Percentiles rank a stretch among this genome's conserved stretches.
Conservation (phyloP, 1,284 basidiomycete species). For the Sanghuangporus baumii region DNA sequence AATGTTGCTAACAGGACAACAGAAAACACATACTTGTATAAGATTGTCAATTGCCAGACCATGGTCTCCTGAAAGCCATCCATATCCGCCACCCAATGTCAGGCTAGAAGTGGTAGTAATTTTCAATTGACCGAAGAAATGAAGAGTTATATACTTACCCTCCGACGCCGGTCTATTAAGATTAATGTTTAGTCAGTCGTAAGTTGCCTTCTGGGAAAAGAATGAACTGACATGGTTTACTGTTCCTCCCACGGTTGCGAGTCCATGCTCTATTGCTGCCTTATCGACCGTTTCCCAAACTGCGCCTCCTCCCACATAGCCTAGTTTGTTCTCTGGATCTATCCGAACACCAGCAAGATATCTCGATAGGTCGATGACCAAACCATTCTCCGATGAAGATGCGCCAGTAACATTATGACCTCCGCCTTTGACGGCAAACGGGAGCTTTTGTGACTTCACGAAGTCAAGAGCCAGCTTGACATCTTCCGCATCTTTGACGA, state of each 20-base stretch:
- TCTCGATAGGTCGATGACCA: constrained; percentile 51
- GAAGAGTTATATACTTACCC: constrained; percentile 31
- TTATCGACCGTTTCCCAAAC: constrained; percentile 47
- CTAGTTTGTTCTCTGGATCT: constrained; percentile 37
- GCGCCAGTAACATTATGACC: constrained; percentile 47
- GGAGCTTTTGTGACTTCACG: constrained; percentile 32
- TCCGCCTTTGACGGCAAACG: constrained; percentile 40
- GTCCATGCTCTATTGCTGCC: constrained; percentile 39
- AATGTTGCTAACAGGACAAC: background rate
- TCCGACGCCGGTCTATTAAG: constrained; percentile 45
- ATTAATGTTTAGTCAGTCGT: background rate
- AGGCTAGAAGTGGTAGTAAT: constrained; percentile 30
- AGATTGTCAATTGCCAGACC: constrained; percentile 54
- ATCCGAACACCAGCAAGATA: constrained; percentile 38
- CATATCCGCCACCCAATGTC: constrained; percentile 54
- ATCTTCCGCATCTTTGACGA: constrained; percentile 24
- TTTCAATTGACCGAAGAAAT: background rate
- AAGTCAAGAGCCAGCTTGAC: constrained; percentile 33
- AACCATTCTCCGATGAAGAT: constrained; percentile 43
- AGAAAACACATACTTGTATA: constrained; percentile 30
- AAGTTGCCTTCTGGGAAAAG: constrained; percentile 8
- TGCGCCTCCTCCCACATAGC: constrained; percentile 48
- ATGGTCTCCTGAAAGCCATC: constrained; percentile 44
- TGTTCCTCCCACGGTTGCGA: constrained; percentile 48
- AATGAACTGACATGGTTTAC: constrained; percentile 44